Evolutionary conservation across 2,329 filamentous ascomycete species (phyloP).

Genomic region (Furcasterigmium furcatum): DNA sequence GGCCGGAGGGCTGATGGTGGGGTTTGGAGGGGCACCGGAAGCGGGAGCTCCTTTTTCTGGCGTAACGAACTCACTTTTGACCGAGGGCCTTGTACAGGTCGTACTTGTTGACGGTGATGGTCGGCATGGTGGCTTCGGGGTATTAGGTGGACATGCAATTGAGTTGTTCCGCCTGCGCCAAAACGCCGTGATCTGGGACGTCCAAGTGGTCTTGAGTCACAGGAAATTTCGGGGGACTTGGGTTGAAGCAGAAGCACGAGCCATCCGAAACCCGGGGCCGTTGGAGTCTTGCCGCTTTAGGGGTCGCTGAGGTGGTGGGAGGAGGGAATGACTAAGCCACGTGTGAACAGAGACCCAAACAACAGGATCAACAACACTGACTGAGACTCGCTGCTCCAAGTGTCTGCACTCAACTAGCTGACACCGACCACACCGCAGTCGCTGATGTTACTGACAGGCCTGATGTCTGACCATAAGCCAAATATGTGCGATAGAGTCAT

Average conservation of each 20-base stretch:
- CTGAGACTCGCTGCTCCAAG: too few species aligned
- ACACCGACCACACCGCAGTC: too few species aligned
- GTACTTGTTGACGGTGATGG: conserved; percentile 94
- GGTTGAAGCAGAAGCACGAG: conserved; percentile 5
- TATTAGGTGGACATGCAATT: background rate
- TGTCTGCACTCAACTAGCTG: too few species aligned
- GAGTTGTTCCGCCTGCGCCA: conserved; percentile 1
- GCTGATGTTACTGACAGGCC: too few species aligned
- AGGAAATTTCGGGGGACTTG: conserved; percentile 29
- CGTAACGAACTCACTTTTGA: conserved; percentile 62
- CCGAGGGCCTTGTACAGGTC: conserved; percentile 91
- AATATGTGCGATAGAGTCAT: too few species aligned
- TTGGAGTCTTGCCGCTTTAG: background rate
- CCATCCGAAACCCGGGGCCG: conserved; percentile 5
- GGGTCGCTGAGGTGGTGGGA: background rate
- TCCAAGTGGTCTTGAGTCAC: conserved; percentile 30
- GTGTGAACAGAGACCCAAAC: too few species aligned
- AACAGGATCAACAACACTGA: too few species aligned
- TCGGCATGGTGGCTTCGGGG: conserved; percentile 69
- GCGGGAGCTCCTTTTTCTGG: conserved; percentile 6
- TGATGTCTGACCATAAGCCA: too few species aligned
- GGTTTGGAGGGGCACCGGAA: conserved; percentile 12
- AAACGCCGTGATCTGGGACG: conserved; percentile 1
- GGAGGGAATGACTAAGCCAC: too few species aligned
- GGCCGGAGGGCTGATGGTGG: conserved; percentile 14